phyloP scores from a whole-genome alignment of 2,329 filamentous ascomycete species.

The Alternaria arbusti region DNA sequence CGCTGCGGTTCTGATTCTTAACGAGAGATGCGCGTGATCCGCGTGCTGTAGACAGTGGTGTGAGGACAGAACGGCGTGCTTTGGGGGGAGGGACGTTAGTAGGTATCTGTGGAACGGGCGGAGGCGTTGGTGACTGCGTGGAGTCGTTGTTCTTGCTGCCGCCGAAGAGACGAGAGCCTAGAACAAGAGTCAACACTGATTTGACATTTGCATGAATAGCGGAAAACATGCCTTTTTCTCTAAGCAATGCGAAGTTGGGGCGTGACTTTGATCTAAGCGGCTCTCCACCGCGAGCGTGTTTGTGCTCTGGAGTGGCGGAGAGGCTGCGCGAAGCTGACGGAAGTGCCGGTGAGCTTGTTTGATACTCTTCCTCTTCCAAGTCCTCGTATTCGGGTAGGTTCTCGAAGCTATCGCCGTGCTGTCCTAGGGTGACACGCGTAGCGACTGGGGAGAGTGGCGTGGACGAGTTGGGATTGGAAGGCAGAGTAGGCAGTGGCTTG shows the following conservation, averaged over 20 bases:
- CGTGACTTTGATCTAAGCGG: constrained; percentile 6
- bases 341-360: background rate
- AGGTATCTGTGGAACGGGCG: constrained; percentile 23
- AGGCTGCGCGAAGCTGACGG: background rate
- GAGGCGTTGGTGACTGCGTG: constrained; percentile 16
- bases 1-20: background rate
- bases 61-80: background rate
- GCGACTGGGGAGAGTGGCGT: background rate
- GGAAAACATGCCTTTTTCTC: background rate
- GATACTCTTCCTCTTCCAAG: background rate
- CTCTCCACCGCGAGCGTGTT: background rate
- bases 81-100: constrained; percentile 1
- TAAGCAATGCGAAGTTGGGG: background rate
- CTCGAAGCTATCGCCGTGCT: background rate
- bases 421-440: background rate
- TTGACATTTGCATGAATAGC: background rate
- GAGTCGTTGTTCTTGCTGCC: background rate
- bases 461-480: background rate
- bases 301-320: background rate
- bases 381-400: background rate
- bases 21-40: constrained; percentile 4
- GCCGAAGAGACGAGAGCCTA: constrained; percentile 27
- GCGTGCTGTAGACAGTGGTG: constrained; percentile 1
- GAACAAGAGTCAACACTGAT: background rate
- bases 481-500: constrained; percentile 7